Base-by-base conservation (phyloP, 208 protist species). In the Naegleria lovaniensis region DNA sequence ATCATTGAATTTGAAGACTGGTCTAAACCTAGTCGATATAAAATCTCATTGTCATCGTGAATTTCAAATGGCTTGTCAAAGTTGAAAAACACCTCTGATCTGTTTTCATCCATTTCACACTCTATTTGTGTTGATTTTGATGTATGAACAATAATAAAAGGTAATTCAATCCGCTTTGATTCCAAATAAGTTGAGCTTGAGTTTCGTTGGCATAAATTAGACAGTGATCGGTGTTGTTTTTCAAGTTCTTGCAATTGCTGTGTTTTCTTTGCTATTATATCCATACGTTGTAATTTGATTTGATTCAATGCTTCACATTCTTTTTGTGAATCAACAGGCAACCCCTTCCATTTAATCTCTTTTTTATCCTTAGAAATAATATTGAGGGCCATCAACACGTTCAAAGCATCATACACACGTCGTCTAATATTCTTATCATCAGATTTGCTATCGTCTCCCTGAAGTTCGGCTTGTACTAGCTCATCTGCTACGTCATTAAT, bases 321-420 rank as follows among this genome's bases (percentile, higher is more conserved):
- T 59, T 55, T 38, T 75, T 90, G 89, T n/a, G 22, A 83, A 85
- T 93, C 91, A 16, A 91, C 55, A 41, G 95, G 94, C 13, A 96
- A 76, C 0, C 95, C 95, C 6, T 94, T 85, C 96, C 96, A 97
- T 43, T 67, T 67, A 55, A 97, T 97, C 6, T 93, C 86, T 86
- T 97, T 96, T 43, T 95, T 96, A 48, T 96, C 94, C 90, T 96
- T 96, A 19, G 85, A 85, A 88, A 97, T 97, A 58, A 97, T 96
- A 85, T 95, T 91, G 92, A 97, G 93, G 38, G 96, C 95, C 92
- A 95, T 95, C 22, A 97, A 91, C 16, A 97, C 95, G 90, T 97
- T 97, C 25, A 97, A 92, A 5, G 94, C 95, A 91, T 97, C 96
- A 89, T 97, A 97, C 0, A 97, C 94, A 19, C 96, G 90, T 58